Percentiles rank a stretch among this genome's conserved stretches.
Conservation (phyloP, 1,284 basidiomycete genomes). For the Malassezia brasiliensis region DNA sequence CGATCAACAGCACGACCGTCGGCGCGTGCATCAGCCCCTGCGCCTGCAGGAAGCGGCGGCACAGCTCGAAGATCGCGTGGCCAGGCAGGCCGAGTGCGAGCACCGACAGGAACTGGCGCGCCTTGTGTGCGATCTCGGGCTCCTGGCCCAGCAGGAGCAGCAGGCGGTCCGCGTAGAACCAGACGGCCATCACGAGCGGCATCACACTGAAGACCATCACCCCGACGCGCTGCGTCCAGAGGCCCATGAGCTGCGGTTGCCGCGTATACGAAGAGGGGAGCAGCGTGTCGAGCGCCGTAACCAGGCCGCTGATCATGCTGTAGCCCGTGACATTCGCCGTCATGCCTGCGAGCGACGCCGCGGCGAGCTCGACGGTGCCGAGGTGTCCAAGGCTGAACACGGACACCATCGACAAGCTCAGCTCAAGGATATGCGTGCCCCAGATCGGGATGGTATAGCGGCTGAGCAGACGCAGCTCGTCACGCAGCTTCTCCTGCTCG, state of each 20-base stretch:
- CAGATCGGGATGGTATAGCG: slow-evolving; percentile 38
- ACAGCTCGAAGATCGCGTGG: slow-evolving; percentile 55
- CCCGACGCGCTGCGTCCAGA: slow-evolving; percentile 82
- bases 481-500: slow-evolving; percentile 1
- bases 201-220: slow-evolving; percentile 49
- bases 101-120: slow-evolving; percentile 63
- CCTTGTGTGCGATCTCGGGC: slow-evolving; percentile 68
- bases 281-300: slow-evolving; percentile 74
- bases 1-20: slow-evolving; percentile 69
- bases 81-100: slow-evolving; percentile 75
- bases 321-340: slow-evolving; percentile 46
- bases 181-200: slow-evolving; percentile 48
- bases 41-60: slow-evolving; percentile 40
- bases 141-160: slow-evolving; percentile 74
- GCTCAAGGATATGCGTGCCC: slow-evolving; percentile 39
- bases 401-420: slow-evolving; percentile 39
- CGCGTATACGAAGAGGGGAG: slow-evolving; percentile 86
- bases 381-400: slow-evolving; percentile 45
- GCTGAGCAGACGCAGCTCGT: slow-evolving; percentile 20
- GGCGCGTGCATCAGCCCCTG: slow-evolving; percentile 73
- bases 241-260: slow-evolving; percentile 67
- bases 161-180: slow-evolving; percentile 71
- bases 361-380: slow-evolving; percentile 40
- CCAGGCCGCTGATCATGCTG: slow-evolving; percentile 56
- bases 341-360: slow-evolving; percentile 41